These are phyloP conservation scores for Plantago major DNA, from an alignment of 257 asterid genomes.

Conservation along the genomic window DNA sequence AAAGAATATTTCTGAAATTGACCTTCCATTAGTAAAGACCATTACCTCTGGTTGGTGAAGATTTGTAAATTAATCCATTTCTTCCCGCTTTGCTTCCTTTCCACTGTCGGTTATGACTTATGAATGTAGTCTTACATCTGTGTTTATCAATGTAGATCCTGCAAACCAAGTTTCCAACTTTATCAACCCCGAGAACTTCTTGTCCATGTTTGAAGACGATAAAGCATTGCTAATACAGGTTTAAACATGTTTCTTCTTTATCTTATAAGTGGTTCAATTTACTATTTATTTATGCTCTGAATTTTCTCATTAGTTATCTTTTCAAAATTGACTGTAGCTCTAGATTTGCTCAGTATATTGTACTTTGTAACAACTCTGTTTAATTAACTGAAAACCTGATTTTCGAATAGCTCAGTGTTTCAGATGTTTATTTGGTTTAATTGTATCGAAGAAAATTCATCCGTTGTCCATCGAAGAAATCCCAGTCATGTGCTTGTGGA, in stretches of 20 bases:
- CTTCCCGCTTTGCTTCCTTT: conserved; percentile 16
- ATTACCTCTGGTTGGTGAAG: conserved; percentile 61
- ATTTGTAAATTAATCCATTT: conserved; percentile 15
- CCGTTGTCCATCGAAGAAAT: neutral
- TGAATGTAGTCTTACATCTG: conserved; percentile 17
- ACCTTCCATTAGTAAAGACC: conserved; percentile 54
- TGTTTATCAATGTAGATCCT: conserved; percentile 41
- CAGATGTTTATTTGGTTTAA: conserved; percentile 5
- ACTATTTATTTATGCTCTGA: too few relatives aligned
- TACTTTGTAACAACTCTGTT: neutral
- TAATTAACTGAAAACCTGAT: neutral
- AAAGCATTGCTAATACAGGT: conserved; percentile 89
- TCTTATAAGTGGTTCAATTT: conserved; percentile 9
- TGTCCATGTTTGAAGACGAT: conserved; percentile 52
- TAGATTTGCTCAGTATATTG: neutral
- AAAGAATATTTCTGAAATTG: conserved; percentile 49
- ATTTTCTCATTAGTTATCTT: conserved; percentile 15
- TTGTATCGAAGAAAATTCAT: neutral
- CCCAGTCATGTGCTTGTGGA: neutral
- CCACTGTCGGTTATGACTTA: conserved; percentile 2
- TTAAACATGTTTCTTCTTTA: conserved; percentile 15
- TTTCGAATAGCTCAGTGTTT: neutral
- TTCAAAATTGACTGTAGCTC: conserved; percentile 4
- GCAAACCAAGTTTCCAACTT: conserved; percentile 38
- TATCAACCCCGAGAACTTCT: conserved; percentile 52